These are phyloP conservation scores for Sclerotinia subarctica DNA, from an alignment of 2,329 filamentous ascomycete species.

Conservation along the genomic window DNA sequence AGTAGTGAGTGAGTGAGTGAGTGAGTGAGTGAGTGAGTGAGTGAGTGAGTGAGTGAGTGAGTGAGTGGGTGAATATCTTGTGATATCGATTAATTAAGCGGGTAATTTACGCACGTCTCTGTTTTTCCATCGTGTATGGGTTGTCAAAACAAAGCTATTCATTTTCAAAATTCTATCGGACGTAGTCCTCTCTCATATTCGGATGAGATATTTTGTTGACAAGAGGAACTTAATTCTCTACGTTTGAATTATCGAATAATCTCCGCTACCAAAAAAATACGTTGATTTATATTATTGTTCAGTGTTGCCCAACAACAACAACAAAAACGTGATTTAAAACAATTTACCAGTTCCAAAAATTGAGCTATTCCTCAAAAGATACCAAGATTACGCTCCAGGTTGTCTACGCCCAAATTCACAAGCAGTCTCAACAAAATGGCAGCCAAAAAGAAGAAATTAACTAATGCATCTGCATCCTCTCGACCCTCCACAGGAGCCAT, in stretches of 20 bases:
- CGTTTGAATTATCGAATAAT: neutral
- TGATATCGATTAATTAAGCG: neutral
- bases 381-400: neutral
- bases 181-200: rapidly evolving
- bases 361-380: neutral
- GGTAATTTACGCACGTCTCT: neutral
- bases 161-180: neutral
- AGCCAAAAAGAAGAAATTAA: slow-evolving; percentile 4
- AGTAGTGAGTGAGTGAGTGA: too few relatives aligned
- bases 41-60: too few relatives aligned
- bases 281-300: neutral
- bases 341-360: too few relatives aligned
- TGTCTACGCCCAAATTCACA: neutral
- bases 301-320: neutral
- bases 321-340: neutral
- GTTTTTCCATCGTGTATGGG: neutral
- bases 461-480: neutral
- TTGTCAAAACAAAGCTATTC: neutral
- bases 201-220: neutral
- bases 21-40: too few relatives aligned
- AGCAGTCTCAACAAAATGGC: neutral
- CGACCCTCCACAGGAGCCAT: neutral
- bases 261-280: neutral
- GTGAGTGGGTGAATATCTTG: too few relatives aligned
- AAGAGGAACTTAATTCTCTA: rapidly evolving